Percentiles rank a stretch among this genome's conserved stretches.
phyloP scores from a whole-genome alignment of 164 flowering plant genomes.

The Tetracentron sinense region DNA sequence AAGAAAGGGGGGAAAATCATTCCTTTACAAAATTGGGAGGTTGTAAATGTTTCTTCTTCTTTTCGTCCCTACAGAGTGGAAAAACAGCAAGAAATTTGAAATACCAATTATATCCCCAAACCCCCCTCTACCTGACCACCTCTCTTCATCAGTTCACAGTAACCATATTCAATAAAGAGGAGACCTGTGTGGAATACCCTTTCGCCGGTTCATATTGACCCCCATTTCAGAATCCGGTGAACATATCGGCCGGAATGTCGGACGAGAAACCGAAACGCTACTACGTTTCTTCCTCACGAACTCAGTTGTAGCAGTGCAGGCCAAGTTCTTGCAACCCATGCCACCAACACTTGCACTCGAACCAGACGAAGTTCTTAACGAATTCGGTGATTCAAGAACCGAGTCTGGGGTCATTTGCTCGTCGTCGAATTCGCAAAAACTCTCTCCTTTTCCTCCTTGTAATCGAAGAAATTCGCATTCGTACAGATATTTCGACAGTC shows the following conservation, averaged over 20 bases:
- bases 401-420: conserved; percentile 67
- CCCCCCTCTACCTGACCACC: neutral
- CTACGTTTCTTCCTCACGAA: conserved; percentile 63
- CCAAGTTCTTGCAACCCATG: conserved; percentile 27
- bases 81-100: conserved; percentile 1
- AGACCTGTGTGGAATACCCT: conserved; percentile 65
- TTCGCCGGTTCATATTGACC: conserved; percentile 46
- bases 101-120: conserved; percentile 13
- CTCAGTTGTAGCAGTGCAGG: conserved; percentile 64
- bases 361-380: conserved; percentile 35
- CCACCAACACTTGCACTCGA: conserved; percentile 41
- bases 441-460: conserved; percentile 31
- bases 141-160: neutral
- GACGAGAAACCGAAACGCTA: conserved; percentile 27
- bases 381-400: conserved; percentile 53
- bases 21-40: conserved; percentile 42
- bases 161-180: conserved; percentile 46
- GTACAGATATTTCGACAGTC: conserved; percentile 40
- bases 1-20: conserved; percentile 2
- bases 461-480: conserved; percentile 49
- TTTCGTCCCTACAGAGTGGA: neutral
- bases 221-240: conserved; percentile 32
- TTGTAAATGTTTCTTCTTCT: neutral
- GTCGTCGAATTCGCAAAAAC: conserved; percentile 36
- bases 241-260: conserved; percentile 31